phyloP scores from a whole-genome alignment of 2,329 filamentous ascomycete species.

The Fusarium sp. region DNA sequence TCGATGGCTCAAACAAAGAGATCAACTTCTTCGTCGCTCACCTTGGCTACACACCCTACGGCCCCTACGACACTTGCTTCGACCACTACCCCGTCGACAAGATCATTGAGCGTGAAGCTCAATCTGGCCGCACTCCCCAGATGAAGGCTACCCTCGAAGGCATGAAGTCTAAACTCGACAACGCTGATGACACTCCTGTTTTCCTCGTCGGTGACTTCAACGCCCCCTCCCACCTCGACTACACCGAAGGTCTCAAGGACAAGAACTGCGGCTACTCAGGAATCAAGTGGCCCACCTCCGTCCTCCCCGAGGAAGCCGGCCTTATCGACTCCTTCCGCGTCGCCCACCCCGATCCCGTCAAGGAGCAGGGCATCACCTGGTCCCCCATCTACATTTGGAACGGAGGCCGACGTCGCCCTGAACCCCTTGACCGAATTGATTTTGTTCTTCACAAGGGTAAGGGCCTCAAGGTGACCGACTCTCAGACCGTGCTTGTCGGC shows the following conservation, averaged over 20 bases:
- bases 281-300: constrained; percentile 55
- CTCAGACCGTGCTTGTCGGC: constrained; percentile 49
- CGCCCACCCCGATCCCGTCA: constrained; percentile 50
- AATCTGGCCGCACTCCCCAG: constrained; percentile 54
- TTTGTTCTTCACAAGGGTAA: constrained; percentile 56
- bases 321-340: constrained; percentile 56
- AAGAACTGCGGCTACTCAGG: constrained; percentile 52
- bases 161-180: constrained; percentile 49
- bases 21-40: constrained; percentile 54
- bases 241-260: constrained; percentile 48
- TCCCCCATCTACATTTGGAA: constrained; percentile 54
- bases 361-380: constrained; percentile 53
- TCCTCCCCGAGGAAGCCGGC: constrained; percentile 49
- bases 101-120: constrained; percentile 50
- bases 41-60: constrained; percentile 54
- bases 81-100: constrained; percentile 48
- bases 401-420: constrained; percentile 49
- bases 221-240: constrained; percentile 58
- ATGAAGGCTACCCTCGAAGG: constrained; percentile 50
- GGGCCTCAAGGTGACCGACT: constrained; percentile 47
- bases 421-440: constrained; percentile 57
- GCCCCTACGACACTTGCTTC: constrained; percentile 58
- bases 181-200: constrained; percentile 50
- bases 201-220: constrained; percentile 57
- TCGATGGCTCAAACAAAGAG: constrained; percentile 48